Conservation (phyloP, 371 early-diverging fungal genomes). For the Mucor ambiguus region DNA sequence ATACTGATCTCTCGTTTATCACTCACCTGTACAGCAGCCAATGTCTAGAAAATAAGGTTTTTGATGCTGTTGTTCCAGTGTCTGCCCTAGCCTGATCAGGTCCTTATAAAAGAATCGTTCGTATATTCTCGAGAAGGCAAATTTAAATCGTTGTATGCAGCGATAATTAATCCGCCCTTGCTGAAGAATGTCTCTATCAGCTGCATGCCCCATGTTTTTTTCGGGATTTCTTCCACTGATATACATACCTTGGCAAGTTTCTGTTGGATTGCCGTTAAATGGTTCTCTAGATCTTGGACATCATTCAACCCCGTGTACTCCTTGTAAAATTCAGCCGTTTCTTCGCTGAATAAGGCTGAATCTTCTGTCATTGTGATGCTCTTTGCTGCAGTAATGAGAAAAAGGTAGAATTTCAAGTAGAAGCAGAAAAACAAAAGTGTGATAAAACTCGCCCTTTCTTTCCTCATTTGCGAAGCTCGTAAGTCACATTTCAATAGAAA, state of each 20-base stretch:
- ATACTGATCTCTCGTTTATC: neutral
- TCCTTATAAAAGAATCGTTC: slow-evolving; percentile 40
- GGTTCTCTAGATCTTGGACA: slow-evolving; percentile 17
- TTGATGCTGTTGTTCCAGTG: neutral
- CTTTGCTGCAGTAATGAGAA: neutral
- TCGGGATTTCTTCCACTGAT: neutral
- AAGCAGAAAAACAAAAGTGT: neutral
- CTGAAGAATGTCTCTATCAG: slow-evolving; percentile 5
- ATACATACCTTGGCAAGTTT: slow-evolving; percentile 27
- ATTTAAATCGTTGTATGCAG: slow-evolving; percentile 43
- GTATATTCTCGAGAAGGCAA: slow-evolving; percentile 37
- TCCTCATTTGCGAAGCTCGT: neutral
- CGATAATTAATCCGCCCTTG: slow-evolving; percentile 29
- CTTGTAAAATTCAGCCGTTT: slow-evolving; percentile 24
- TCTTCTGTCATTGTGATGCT: neutral
- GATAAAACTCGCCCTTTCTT: neutral
- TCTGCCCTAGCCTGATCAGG: slow-evolving; percentile 28
- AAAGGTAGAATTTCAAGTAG: neutral
- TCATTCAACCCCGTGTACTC: slow-evolving; percentile 33
- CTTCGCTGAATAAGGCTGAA: neutral
- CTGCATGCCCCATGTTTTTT: neutral
- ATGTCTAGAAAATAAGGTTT: slow-evolving; percentile 41
- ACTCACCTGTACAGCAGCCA: slow-evolving; percentile 52
- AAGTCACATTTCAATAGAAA: neutral
- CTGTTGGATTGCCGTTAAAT: slow-evolving; percentile 22